phyloP scores from a whole-genome alignment of 2,329 filamentous ascomycete genomes.

The Colletotrichum siamense region DNA sequence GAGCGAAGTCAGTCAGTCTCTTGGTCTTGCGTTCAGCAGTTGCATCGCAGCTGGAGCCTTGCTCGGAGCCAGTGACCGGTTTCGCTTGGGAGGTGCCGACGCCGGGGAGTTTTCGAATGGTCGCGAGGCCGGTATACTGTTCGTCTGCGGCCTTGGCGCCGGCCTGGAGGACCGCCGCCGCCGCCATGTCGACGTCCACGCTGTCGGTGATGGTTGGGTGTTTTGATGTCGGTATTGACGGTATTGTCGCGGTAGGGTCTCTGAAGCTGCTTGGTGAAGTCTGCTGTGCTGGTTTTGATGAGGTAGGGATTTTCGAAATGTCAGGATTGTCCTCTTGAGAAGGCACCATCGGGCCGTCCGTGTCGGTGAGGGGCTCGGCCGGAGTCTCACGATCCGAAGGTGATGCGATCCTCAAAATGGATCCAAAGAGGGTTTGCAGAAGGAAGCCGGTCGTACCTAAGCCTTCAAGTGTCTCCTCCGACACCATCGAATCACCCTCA shows the following conservation, averaged over 20 bases:
- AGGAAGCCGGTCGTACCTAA: conserved; percentile 86
- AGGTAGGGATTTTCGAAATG: conserved; percentile 11
- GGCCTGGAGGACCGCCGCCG: conserved; percentile 14
- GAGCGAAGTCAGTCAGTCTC: conserved; percentile 72
- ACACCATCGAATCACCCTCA: conserved; percentile 92
- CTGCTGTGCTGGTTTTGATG: conserved; percentile 9
- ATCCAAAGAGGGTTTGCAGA: conserved; percentile 77
- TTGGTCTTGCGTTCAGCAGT: conserved; percentile 42
- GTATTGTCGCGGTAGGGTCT: not conserved
- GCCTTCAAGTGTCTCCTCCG: conserved; percentile 89
- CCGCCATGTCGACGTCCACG: conserved; percentile 9
- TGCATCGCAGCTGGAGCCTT: conserved; percentile 27
- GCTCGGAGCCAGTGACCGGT: conserved; percentile 24
- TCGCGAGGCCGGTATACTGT: not conserved
- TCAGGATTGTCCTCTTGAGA: conserved; percentile 10
- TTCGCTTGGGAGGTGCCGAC: conserved; percentile 37
- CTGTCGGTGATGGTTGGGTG: not conserved
- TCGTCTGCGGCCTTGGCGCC: conserved; percentile 9
- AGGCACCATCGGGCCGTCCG: not conserved
- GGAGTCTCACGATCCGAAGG: conserved; percentile 38
- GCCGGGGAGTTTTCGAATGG: conserved; percentile 26
- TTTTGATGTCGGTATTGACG: not conserved
- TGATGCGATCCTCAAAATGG: conserved; percentile 71
- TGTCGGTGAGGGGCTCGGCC: not conserved
- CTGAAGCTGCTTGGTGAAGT: conserved; percentile 6